Conservation (phyloP, 495 filamentous ascomycete genomes). For the Rostrohypoxylon terebratum region DNA sequence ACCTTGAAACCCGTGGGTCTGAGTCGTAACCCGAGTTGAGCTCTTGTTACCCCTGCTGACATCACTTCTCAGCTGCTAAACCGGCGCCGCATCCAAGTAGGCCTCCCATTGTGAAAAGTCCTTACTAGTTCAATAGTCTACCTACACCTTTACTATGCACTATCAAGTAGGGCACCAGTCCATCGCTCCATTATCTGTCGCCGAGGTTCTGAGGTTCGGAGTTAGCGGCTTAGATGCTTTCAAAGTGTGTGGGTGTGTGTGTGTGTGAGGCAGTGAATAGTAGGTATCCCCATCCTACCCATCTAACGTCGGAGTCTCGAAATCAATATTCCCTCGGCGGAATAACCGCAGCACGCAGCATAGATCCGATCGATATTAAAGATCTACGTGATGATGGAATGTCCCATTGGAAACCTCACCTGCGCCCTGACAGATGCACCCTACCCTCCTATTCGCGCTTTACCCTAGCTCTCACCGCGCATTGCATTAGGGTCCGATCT, state of each 20-base stretch:
- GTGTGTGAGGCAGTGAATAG: slow-evolving; percentile 2
- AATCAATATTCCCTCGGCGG: slow-evolving; percentile 1
- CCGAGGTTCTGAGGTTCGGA: not conserved
- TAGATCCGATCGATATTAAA: slow-evolving; percentile 29
- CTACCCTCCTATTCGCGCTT: slow-evolving; percentile 43
- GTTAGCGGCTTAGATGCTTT: not conserved
- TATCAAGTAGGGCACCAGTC: not conserved
- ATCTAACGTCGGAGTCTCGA: slow-evolving; percentile 7
- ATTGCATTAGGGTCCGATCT: slow-evolving; percentile 48
- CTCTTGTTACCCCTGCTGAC: slow-evolving; percentile 31
- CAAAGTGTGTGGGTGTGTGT: too few relatives aligned
- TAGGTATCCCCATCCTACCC: slow-evolving; percentile 15
- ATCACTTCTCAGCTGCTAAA: slow-evolving; percentile 41
- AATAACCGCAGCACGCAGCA: slow-evolving; percentile 3
- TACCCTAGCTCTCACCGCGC: slow-evolving; percentile 42
- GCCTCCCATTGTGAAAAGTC: slow-evolving; percentile 32
- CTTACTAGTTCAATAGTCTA: slow-evolving; percentile 14
- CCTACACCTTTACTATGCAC: not conserved
- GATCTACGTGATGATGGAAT: slow-evolving; percentile 33
- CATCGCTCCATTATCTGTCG: slow-evolving; percentile 4
- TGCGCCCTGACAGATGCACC: slow-evolving; percentile 42
- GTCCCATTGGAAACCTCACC: slow-evolving; percentile 41
- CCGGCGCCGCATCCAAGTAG: slow-evolving; percentile 18
- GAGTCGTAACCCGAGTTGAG: slow-evolving; percentile 35
- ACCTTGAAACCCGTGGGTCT: slow-evolving; percentile 6